Evolutionary conservation across 352 stramenopile species (phyloP), one percentile per base, ranked within the genome.

Genomic region (Phytopythium mirpurense): DNA sequence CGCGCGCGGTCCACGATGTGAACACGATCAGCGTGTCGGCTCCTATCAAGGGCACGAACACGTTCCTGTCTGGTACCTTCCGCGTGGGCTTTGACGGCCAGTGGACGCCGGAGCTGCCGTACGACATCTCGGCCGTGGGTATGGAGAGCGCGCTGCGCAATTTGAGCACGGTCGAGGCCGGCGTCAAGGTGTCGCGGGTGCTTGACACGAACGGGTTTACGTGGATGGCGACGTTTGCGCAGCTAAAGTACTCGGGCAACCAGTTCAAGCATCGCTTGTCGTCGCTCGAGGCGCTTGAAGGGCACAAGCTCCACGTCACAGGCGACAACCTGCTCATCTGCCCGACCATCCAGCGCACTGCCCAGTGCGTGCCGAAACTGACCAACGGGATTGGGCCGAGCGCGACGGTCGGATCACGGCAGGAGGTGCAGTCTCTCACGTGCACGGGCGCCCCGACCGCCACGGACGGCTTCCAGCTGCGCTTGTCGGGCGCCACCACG

Each of bases 71-170:
- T 1, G 84, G 84, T 3, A 89, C 86, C 21, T 98, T 98, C 70
- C 84, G 82, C 5, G 63, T 98, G 19, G 72, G 65, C 1, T 98
- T 96, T 62, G 84, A 90, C 49, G 83, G 78, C 11, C 76, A 95
- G 36, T 90, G 72, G 54, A 98, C 85, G 3, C 64, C 68, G 19
- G 84, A 97, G 56, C 60, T 98, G 16, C 66, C 71, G 32, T 86
- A 85, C 61, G 88, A 98, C 63, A 70, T 86, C 23, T 95, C 84
- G 6, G 92, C 88, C 9, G 60, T 81, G 12, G 72, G 83, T 14
- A 85, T 98, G 63, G 74, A 93, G 45, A 54, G 56, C 1, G 73
- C 66, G 9, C 44, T 93, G 12, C 26, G 55, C 19, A 69, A 72
- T 6, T 45, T 93, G 6, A 69, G 67, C 47, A 90, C 78, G 12